phyloP scores from a whole-genome alignment of 257 asterid species.

The Cordia subcordata region DNA sequence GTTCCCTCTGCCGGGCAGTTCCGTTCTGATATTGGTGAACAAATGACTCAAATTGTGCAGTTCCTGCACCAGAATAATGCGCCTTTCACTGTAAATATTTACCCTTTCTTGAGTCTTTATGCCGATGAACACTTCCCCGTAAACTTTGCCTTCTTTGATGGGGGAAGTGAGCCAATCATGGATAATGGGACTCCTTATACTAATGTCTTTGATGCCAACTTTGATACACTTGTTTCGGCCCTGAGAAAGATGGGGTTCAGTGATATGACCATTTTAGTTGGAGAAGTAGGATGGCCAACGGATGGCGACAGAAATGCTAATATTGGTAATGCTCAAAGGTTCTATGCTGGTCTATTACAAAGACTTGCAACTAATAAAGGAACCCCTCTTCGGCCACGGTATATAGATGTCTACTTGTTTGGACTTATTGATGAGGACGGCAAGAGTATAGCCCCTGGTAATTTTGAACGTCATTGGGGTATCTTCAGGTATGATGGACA shows the following conservation, averaged over 20 bases:
- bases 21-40: conserved; percentile 44
- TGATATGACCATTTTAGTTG: conserved; percentile 59
- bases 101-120: conserved; percentile 67
- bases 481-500: conserved; percentile 73
- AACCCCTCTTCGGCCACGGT: conserved; percentile 71
- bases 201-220: conserved; percentile 75
- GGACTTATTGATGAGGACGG: conserved; percentile 78
- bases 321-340: conserved; percentile 42
- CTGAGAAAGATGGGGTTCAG: conserved; percentile 51
- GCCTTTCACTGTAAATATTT: conserved; percentile 70
- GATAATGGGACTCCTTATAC: conserved; percentile 49
- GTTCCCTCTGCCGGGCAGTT: conserved; percentile 70
- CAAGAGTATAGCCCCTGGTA: conserved; percentile 72
- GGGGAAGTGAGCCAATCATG: conserved; percentile 43
- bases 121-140: conserved; percentile 66
- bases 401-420: conserved; percentile 61
- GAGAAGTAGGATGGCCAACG: conserved; percentile 89
- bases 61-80: conserved; percentile 60
- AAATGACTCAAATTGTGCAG: conserved; percentile 64
- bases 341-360: conserved; percentile 61
- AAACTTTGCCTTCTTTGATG: conserved; percentile 71
- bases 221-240: conserved; percentile 64
- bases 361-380: conserved; percentile 60
- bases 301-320: conserved; percentile 66
- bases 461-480: conserved; percentile 84